Conservation (phyloP, 345 rosid genomes). For the Isatis tinctoria region DNA sequence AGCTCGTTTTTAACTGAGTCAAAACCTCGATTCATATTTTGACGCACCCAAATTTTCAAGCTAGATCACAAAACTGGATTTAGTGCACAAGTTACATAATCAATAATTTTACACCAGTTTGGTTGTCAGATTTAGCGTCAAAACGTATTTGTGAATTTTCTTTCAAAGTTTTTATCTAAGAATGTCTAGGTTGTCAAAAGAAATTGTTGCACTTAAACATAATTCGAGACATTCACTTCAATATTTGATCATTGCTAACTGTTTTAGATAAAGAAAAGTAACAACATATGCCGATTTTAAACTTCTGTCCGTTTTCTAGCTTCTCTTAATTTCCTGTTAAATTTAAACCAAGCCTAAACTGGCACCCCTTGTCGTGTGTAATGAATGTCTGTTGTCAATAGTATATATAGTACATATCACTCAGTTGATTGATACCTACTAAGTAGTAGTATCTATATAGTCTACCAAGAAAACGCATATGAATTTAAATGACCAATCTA, state of each 20-base stretch:
- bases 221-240: neutral
- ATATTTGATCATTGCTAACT: neutral
- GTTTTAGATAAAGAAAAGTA: neutral
- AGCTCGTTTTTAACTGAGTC: neutral
- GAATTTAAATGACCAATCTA: slow-evolving; percentile 4
- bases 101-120: neutral
- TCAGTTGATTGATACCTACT: neutral
- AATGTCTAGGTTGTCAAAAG: neutral
- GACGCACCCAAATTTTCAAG: neutral
- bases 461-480: neutral
- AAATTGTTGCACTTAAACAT: too few species aligned
- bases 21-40: neutral
- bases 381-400: neutral
- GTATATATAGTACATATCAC: neutral
- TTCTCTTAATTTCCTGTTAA: neutral
- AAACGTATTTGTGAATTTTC: neutral
- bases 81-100: neutral
- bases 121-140: neutral
- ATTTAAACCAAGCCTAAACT: neutral
- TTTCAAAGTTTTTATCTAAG: neutral
- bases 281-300: neutral
- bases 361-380: neutral
- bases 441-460: neutral
- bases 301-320: neutral
- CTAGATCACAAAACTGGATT: too few species aligned